Base-by-base conservation (phyloP, 1,139 yeast species). In the Oligophagozyma castellii region DNA sequence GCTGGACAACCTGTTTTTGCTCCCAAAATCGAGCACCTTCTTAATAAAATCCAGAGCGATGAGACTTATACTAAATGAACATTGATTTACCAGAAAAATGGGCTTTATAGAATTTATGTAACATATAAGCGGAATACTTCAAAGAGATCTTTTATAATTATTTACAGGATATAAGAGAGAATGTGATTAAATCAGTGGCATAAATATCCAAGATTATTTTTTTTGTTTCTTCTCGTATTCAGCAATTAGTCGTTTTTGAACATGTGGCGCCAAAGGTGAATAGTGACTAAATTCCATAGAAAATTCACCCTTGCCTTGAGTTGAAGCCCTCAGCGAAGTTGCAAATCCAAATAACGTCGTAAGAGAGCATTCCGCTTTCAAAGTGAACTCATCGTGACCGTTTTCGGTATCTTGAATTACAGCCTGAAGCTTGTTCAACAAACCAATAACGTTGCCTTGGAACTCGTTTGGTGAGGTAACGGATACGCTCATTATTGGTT, bases 271-370 rank as follows among this genome's bases (percentile, higher is more conserved):
- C 31, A 93, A 79, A 43, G 93, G 94, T 29, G 93, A 70, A 56
- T 89, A 89, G 50, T 83, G 81, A 53, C 80, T 74, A 63, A 89
- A 92, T 56, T 92, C 99, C 58, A 92, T 67, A 4, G 94, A 72
- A 55, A 92, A 92, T 59, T 92, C 98, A 47, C 98, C 98, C 58
- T 92, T 92, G 58, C 99, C 99, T 60, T 92, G 98, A 14, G 98
- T 89, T 37, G 81, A 77, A 22, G 98, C 96, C 64, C 99, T 78
- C 54, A 92, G 67, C 15, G 83, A 73, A 10, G 96, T 81, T 8
- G 96, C 94, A 56, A 89, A 83, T 14, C 98, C 98, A 55, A 92
- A 92, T 84, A 92, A 74, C 37, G 83, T 70, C 63, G 84, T 84
- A 58, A 92, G 72, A 10, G 98, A 78, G 61, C 96, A 86, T 56